Base-by-base conservation (phyloP, 1,284 basidiomycete genomes). In the Trichosporon ovoides region DNA sequence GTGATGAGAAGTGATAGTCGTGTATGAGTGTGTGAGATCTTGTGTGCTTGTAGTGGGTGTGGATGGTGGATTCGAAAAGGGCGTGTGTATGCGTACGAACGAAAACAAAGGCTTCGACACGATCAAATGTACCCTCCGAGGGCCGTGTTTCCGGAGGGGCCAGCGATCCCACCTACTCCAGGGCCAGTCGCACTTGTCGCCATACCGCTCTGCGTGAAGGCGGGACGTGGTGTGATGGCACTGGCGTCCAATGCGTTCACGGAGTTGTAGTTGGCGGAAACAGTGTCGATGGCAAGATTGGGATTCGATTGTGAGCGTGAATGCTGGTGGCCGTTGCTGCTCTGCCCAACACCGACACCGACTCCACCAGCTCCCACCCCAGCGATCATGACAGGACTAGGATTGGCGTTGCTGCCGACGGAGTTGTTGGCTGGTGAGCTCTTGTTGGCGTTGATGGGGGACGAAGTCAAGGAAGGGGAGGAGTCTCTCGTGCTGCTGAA, bases 81-180 rank as follows among this genome's bases (percentile, higher is more conserved):
- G 28, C 9, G 28, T 31, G 28, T 31, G 22, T 22, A 19, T 3
- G 9, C 11, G 38, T 18, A 16, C n/a, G 9, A n/a, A n/a, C n/a
- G n/a, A n/a, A n/a, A n/a, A n/a, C n/a, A n/a, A n/a, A n/a, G n/a
- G n/a, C n/a, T n/a, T n/a, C 9, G 28, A 31, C 9, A 31, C 28
- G 10, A 14, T 48, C 43, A 48, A 16, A 48, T 22, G 16, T 31
- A 48, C 7, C 24, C 24, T 24, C 43, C 43, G 22, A 48, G 24
- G 43, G n/a, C 28, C 22, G 24, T 31, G 24, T 28, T 48, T 14
- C 43, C 43, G 16, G 43, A 48, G 12, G 43, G 43, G 5, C 55
- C 52, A 3, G 57, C 60, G 13, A 62, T 43, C 84, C 60, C 60
- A 14, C 37, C 54, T 16, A 62, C 57, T 14, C 52, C 52, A 5